Evolutionary conservation across 306 rosid genomes (phyloP).

Genomic region (Elaeagnus macrophylla): DNA sequence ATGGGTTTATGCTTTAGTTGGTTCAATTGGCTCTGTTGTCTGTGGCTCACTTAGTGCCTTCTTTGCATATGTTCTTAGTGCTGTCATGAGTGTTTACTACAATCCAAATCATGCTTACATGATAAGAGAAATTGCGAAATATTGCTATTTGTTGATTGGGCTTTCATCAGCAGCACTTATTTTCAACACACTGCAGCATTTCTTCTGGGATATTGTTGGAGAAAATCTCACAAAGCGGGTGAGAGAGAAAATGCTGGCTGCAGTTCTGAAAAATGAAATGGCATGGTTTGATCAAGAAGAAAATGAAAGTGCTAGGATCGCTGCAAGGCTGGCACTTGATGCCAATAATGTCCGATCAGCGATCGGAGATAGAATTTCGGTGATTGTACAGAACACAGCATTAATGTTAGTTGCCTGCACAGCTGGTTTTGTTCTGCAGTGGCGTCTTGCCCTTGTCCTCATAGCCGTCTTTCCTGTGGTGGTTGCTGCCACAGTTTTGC

Average conservation of each 20-base stretch:
- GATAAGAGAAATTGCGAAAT: slow-evolving; percentile 64
- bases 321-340: slow-evolving; percentile 79
- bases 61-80: slow-evolving; percentile 88
- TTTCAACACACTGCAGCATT: slow-evolving; percentile 89
- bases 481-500: slow-evolving; percentile 97
- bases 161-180: slow-evolving; percentile 87
- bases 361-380: slow-evolving; percentile 84
- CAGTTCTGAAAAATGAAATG: slow-evolving; percentile 79
- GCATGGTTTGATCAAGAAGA: slow-evolving; percentile 96
- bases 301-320: slow-evolving; percentile 82
- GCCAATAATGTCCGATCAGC: slow-evolving; percentile 95
- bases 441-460: slow-evolving; percentile 95
- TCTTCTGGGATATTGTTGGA: slow-evolving; percentile 93
- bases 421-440: slow-evolving; percentile 85
- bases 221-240: slow-evolving; percentile 86
- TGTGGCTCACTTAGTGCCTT: slow-evolving; percentile 96
- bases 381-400: slow-evolving; percentile 89
- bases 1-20: slow-evolving; percentile 79
- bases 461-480: slow-evolving; percentile 95
- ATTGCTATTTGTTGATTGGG: slow-evolving; percentile 81
- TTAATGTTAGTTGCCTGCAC: slow-evolving; percentile 89
- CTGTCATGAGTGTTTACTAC: slow-evolving; percentile 85
- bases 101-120: slow-evolving; percentile 57
- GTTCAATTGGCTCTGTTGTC: slow-evolving; percentile 84
- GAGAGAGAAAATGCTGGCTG: slow-evolving; percentile 74